Evolutionary conservation across 805 yeast genomes (phyloP), one percentile per base, ranked within the genome.

Genomic region (Ogataea minuta): DNA sequence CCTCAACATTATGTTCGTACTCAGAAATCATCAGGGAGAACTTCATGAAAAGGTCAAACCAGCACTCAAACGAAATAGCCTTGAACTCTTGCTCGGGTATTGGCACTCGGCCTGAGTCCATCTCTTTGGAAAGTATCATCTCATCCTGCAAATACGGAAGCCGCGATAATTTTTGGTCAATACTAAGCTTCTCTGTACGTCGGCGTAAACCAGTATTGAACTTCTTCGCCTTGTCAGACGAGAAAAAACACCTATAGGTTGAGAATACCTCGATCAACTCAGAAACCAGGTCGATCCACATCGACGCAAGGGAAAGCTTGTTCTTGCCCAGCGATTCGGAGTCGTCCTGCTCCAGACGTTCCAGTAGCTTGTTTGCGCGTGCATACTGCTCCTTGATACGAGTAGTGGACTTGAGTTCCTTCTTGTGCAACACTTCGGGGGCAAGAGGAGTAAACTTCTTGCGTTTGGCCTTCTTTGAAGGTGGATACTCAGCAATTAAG

Each of bases 11-110:
- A 2, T 70, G 67, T 42, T 78, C 84, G 53, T 70, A 74, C 44
- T 72, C 72, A 0, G 88, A 80, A 34, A 84, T 71, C 16, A 80
- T 71, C 24, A 91, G 59, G 0, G 95, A 81, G 50, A 84, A 79
- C 53, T 82, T 84, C 76, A 89, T 81, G 53, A 89, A 86, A 6
- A 91, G 66, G 46, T 76, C 79, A 59, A 88, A 88, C 99, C 99
- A 93, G 25, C 74, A 74, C 26, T 83, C 84, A 58, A 85, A 85
- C 3, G 71, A 65, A 14, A 89, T 63, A 0, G 96, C 96, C 41
- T 95, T 70, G 54, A 84, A 85, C 51, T 75, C 81, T 1, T 69
- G 67, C 9, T 72, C 71, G 0, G 85, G 74, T 0, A 79, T 50
- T 5, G 53, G 42, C 16, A 39, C 44, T 31, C 44, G 37, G 26